Evolutionary conservation across 805 yeast species (phyloP).

Genomic region (Candida suzukii): DNA sequence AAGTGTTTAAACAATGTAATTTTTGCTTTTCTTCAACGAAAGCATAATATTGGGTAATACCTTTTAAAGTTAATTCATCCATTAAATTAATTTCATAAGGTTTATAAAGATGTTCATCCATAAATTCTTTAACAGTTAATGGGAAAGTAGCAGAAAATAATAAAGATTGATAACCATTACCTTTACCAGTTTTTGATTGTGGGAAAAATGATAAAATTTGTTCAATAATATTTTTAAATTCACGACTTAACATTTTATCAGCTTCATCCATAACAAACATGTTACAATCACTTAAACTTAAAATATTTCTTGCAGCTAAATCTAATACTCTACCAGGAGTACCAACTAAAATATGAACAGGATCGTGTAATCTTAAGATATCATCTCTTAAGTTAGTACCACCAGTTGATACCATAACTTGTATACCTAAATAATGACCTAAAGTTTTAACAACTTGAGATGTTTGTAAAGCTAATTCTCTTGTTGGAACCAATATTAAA

Average conservation of each 20-base stretch:
- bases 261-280: conserved; percentile 98
- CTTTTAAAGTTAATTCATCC: conserved; percentile 95
- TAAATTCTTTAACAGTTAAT: conserved; percentile 82
- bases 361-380: conserved; percentile 83
- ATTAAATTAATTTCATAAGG: conserved; percentile 95
- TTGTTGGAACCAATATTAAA: conserved; percentile 89
- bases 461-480: conserved; percentile 96
- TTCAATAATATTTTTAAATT: conserved; percentile 80
- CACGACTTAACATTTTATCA: conserved; percentile 90
- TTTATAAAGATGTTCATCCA: conserved; percentile 81
- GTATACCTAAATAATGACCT: conserved; percentile 86
- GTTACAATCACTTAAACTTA: conserved; percentile 80
- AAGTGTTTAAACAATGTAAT: conserved; percentile 89
- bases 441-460: conserved; percentile 95
- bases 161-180: conserved; percentile 66
- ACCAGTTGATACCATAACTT: conserved; percentile 98
- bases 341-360: conserved; percentile 92
- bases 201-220: conserved; percentile 83
- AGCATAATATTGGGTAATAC: conserved; percentile 97
- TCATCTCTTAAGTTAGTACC: conserved; percentile 94
- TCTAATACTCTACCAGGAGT: conserved; percentile 98
- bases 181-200: conserved; percentile 23
- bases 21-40: conserved; percentile 96
- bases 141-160: conserved; percentile 97
- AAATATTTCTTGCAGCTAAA: conserved; percentile 80